Percentiles rank a stretch among this genome's conserved stretches.
Conservation (phyloP, 2,329 filamentous ascomycete genomes). For the Fusarium sp. region DNA sequence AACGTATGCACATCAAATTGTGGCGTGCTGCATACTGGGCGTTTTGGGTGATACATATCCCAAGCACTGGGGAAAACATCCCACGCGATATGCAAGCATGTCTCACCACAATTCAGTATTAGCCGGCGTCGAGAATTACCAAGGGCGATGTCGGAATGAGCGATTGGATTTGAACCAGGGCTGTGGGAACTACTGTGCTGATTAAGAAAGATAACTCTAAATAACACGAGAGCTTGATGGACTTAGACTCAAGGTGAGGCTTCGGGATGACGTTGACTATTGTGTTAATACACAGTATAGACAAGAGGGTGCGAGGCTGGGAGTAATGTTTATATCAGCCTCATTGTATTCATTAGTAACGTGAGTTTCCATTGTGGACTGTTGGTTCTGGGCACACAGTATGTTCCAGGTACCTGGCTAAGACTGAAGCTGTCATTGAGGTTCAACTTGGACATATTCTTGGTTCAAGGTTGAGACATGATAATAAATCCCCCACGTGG, state of each 20-base stretch:
- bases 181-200: not conserved
- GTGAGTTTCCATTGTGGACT: not conserved
- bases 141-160: constrained; percentile 14
- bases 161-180: constrained; percentile 2
- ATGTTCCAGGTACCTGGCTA: not conserved
- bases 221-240: not conserved
- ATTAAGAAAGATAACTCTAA: not conserved
- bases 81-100: constrained; percentile 22
- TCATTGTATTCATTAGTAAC: not conserved
- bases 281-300: too few species aligned
- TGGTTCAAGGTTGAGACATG: constrained; percentile 8
- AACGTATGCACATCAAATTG: constrained; percentile 12
- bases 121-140: not conserved
- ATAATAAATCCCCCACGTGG: constrained; percentile 2
- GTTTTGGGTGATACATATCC: constrained; percentile 16
- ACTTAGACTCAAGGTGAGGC: constrained; percentile 16
- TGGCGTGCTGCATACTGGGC: constrained; percentile 17
- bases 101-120: constrained; percentile 21
- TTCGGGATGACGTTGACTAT: constrained; percentile 4
- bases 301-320: not conserved
- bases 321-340: not conserved
- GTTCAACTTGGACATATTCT: not conserved
- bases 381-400: not conserved
- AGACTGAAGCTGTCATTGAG: constrained; percentile 3
- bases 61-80: constrained; percentile 13